These are phyloP conservation scores for Xylaria hypoxylon DNA, from an alignment of 2,329 filamentous ascomycete species.

Conservation along the genomic window DNA sequence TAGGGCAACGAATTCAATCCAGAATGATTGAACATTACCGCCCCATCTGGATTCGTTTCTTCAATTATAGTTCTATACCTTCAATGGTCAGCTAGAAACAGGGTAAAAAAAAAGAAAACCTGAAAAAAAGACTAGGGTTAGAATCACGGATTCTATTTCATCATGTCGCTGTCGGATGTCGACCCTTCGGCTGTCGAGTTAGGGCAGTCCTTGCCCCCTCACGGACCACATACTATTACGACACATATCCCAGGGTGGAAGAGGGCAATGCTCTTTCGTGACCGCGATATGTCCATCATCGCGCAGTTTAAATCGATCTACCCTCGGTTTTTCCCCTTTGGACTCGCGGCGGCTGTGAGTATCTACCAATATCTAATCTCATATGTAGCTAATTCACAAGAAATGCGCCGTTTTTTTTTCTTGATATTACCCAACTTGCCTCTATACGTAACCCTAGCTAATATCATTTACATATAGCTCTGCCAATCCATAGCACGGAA, in stretches of 20 bases:
- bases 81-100: neutral
- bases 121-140: too few species aligned
- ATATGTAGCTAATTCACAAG: neutral
- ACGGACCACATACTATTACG: constrained; percentile 61
- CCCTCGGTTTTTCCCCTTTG: constrained; percentile 60
- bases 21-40: neutral
- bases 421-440: too few species aligned
- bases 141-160: neutral
- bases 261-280: constrained; percentile 53
- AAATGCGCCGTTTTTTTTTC: too few species aligned
- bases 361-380: neutral
- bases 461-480: constrained; percentile 49
- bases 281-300: constrained; percentile 55
- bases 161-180: constrained; percentile 20
- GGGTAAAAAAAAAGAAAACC: neutral
- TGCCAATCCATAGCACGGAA: constrained; percentile 52
- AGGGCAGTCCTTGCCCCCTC: constrained; percentile 60
- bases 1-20: neutral
- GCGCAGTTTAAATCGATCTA: constrained; percentile 57
- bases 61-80: neutral
- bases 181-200: constrained; percentile 44
- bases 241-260: constrained; percentile 60
- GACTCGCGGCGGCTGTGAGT: constrained; percentile 52
- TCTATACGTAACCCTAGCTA: neutral
- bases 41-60: neutral